Conservation (phyloP, 331 rosid genomes). For the Saraca asoca region DNA sequence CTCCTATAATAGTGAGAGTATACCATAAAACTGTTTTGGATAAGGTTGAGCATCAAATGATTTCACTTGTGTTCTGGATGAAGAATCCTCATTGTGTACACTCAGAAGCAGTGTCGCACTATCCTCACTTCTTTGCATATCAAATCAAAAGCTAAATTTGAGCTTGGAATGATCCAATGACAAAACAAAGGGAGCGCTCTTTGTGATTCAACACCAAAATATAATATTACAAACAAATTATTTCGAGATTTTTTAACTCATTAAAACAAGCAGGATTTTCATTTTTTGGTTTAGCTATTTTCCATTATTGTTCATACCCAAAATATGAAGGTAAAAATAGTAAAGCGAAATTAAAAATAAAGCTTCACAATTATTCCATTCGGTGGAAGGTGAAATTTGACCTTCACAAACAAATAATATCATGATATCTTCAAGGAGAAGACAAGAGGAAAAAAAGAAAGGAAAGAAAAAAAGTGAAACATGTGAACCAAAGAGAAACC, state of each 20-base stretch:
- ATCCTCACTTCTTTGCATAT: too few relatives aligned
- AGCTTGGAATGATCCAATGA: too few relatives aligned
- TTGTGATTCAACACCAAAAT: too few relatives aligned
- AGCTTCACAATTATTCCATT: slow-evolving; percentile 24
- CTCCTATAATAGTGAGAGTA: too few relatives aligned
- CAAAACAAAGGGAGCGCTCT: too few relatives aligned
- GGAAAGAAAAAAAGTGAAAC: slow-evolving; percentile 42
- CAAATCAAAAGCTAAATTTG: too few relatives aligned
- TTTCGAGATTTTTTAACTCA: too few relatives aligned
- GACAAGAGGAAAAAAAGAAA: slow-evolving; percentile 35
- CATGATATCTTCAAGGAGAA: slow-evolving; percentile 43
- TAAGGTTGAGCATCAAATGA: too few relatives aligned
- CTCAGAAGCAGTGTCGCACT: slow-evolving; percentile 18
- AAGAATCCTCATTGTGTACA: background rate
- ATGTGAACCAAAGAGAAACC: slow-evolving; percentile 50
- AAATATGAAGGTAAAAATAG: background rate
- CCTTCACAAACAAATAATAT: slow-evolving; percentile 31
- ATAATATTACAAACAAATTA: too few relatives aligned
- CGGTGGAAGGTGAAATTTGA: slow-evolving; percentile 38
- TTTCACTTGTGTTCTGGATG: too few relatives aligned
- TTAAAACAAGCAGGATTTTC: background rate
- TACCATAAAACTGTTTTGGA: too few relatives aligned
- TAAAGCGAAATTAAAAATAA: too few relatives aligned
- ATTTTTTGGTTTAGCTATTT: slow-evolving; percentile 2
- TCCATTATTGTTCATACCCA: background rate